These are phyloP conservation scores for Globomyces pollinis-pini DNA, from an alignment of 192 early-diverging fungal genomes.

Conservation along the genomic window DNA sequence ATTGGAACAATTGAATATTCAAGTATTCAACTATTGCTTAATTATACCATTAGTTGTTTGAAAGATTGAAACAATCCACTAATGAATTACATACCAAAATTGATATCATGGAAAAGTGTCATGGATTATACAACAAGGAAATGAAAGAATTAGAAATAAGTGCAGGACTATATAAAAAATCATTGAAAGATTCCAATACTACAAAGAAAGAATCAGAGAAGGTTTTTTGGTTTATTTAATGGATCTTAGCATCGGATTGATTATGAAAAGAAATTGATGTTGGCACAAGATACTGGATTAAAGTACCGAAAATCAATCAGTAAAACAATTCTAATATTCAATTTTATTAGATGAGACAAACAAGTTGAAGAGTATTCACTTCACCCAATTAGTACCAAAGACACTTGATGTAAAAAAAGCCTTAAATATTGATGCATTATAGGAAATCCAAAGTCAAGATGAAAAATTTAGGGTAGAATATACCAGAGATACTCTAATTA, in stretches of 20 bases:
- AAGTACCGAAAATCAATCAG: constrained; percentile 30
- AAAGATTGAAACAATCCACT: neutral
- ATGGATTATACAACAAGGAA: neutral
- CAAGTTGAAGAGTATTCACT: constrained; percentile 25
- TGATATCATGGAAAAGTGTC: neutral
- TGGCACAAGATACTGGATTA: constrained; percentile 23
- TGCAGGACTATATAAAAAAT: neutral
- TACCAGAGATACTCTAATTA: constrained; percentile 18
- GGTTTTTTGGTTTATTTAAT: too few species aligned
- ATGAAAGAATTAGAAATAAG: neutral
- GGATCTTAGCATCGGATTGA: constrained; percentile 27
- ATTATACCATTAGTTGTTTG: neutral
- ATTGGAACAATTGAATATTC: neutral
- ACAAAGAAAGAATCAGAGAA: constrained; percentile 1
- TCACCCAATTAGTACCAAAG: constrained; percentile 19
- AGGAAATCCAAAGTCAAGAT: constrained; percentile 32
- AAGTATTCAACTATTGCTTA: neutral
- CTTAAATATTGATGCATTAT: neutral
- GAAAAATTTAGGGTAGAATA: constrained; percentile 25
- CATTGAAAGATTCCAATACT: neutral
- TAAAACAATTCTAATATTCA: neutral
- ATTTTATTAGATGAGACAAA: constrained; percentile 27
- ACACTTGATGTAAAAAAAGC: constrained; percentile 26
- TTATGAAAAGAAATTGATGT: constrained; percentile 30
- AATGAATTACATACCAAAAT: neutral